A percentile compares a stretch with the other conserved stretches of the same genome.
phyloP scores from a whole-genome alignment of 129 eudicot genomes.

The Calendula officinalis region DNA sequence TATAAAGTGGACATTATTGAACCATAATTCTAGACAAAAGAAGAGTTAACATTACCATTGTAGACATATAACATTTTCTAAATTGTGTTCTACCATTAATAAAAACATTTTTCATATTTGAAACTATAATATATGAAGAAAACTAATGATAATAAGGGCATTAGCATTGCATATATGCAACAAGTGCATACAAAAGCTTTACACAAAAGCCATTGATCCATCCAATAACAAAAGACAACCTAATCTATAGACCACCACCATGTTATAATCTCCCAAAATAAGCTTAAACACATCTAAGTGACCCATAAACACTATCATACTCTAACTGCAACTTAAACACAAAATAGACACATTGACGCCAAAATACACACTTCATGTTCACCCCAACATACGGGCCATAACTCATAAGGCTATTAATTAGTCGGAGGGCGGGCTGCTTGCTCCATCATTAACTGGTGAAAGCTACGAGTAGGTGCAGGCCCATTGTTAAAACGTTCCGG shows the following conservation, averaged over 20 bases:
- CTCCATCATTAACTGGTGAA: constrained; percentile 54
- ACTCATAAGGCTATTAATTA: constrained; percentile 1
- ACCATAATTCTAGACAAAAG: too few species aligned
- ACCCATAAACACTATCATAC: constrained; percentile 4
- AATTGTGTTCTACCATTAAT: too few species aligned
- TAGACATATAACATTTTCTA: too few species aligned
- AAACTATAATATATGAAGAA: neutral
- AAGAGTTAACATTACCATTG: too few species aligned
- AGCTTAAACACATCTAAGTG: constrained; percentile 19
- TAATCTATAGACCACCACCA: neutral
- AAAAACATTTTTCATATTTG: neutral
- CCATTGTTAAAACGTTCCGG: constrained; percentile 44
- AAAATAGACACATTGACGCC: constrained; percentile 7
- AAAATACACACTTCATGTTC: constrained; percentile 5
- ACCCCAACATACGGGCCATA: neutral
- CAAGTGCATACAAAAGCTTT: constrained; percentile 14
- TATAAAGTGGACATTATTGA: too few species aligned
- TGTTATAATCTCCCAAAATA: constrained; percentile 35
- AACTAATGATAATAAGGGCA: neutral
- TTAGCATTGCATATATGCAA: constrained; percentile 20
- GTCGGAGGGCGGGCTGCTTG: constrained; percentile 34
- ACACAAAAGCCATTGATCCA: constrained; percentile 18
- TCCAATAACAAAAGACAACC: constrained; percentile 16
- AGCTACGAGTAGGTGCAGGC: constrained; percentile 43
- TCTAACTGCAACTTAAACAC: constrained; percentile 13